Base-by-base conservation (phyloP, 129 eudicot species). In the Gnaphalium uliginosum region DNA sequence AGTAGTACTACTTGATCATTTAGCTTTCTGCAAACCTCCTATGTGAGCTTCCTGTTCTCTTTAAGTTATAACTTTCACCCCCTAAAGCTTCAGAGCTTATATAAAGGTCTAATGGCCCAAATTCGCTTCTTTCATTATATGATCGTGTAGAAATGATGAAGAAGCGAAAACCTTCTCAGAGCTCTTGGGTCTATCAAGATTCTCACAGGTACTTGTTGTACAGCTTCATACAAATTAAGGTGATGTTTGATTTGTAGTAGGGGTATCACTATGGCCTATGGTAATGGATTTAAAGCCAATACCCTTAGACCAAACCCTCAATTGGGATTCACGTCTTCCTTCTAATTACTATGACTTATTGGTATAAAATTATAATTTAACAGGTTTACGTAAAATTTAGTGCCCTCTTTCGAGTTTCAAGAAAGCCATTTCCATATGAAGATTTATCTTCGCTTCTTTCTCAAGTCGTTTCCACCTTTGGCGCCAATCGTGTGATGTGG, bases 21-120 rank as follows among this genome's bases (percentile, higher is more conserved):
- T 92, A 79, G 97, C 83, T 29, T 92, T 92, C 85, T 92, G 97
- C 86, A 92, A 87, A 70, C 93, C 96, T 76, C 97, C 97, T 70
- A 35, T 5, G 96, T 89, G 76, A 81, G 92, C 27, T 25, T 61
- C 63, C n/a, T n/a, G 9, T 27, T 41, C 25, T 13, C 19, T 22
- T n/a, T 21, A 61, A 61, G 46, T 62, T 69, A 5, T 17, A 23
- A 73, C 58, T 66, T 33, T 6, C 43, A 29, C 18, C 50, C 9
- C 27, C 15, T 23, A 35, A 15, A 7, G n/a, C 10, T 37, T 8
- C 17, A 6, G 8, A n/a, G 27, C 26, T 19, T 37, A 1, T 8
- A 21, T 66, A 8, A 37, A 66, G 39, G 69, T 6, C 69, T 17
- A 27, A 35, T 66, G 50, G 35, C 48, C n/a, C 6, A 7, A 66